A percentile compares a stretch with the other conserved stretches of the same genome.
Evolutionary conservation across 2,329 filamentous ascomycete species (phyloP).

Genomic region (Emericellopsis atlantica): DNA sequence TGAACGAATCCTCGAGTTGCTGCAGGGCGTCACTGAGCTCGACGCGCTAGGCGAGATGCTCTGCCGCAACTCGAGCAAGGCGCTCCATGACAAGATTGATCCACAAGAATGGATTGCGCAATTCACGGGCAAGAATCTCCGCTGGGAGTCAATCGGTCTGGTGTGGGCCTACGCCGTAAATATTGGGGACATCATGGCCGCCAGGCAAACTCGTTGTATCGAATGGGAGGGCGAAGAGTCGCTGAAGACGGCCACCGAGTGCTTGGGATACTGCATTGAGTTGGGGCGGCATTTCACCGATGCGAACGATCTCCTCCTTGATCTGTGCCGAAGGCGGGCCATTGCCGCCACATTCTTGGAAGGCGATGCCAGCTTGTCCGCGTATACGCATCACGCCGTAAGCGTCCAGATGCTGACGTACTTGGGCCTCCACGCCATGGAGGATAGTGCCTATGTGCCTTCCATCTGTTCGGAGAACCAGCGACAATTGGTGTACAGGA

Average conservation of each 20-base stretch:
- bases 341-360: conserved; percentile 22
- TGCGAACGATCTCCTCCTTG: conserved; percentile 24
- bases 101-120: conserved; percentile 22
- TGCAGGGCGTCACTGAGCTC: conserved; percentile 17
- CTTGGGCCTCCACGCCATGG: conserved; percentile 18
- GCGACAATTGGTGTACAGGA: conserved; percentile 5
- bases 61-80: conserved; percentile 21
- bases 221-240: conserved; percentile 5
- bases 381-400: conserved; percentile 24
- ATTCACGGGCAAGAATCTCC: conserved; percentile 22
- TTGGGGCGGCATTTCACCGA: conserved; percentile 12
- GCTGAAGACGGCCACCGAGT: conserved; percentile 3
- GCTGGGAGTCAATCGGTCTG: conserved; percentile 29
- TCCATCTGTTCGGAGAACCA: conserved; percentile 20
- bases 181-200: conserved; percentile 1
- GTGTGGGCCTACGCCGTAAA: conserved; percentile 13
- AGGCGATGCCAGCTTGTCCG: conserved; percentile 25
- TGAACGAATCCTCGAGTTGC: conserved; percentile 13
- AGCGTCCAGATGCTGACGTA: conserved; percentile 21
- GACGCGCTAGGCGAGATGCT: conserved; percentile 21
- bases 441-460: conserved; percentile 13
- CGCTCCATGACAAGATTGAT: conserved; percentile 20
- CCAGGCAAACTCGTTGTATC: background rate
- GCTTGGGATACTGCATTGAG: conserved; percentile 17
- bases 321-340: conserved; percentile 18